Evolutionary conservation across 2,329 filamentous ascomycete genomes (phyloP).

Genomic region (Calonectria hongkongensis): DNA sequence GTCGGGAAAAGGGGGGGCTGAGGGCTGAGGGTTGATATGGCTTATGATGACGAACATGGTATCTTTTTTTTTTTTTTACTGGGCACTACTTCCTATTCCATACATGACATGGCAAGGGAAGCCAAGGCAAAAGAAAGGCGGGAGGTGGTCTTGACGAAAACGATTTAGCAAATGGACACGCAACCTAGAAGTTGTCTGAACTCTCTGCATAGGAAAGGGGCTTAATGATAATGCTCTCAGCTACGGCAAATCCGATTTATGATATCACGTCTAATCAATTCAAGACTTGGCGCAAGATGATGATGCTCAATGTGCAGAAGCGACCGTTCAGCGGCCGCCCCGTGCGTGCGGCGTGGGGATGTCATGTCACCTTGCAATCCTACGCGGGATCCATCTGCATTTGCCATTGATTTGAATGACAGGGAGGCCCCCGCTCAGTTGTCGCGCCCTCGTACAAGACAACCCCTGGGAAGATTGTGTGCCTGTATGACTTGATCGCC

Average conservation of each 20-base stretch:
- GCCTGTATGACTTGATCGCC: no score
- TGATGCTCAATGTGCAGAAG: slow-evolving; percentile 20
- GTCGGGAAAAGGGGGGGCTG: slow-evolving; percentile 21
- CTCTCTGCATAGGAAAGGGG: slow-evolving; percentile 23
- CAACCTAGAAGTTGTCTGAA: neutral
- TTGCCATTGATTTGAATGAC: slow-evolving; percentile 30
- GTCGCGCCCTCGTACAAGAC: neutral
- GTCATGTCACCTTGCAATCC: slow-evolving; percentile 38
- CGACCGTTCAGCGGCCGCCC: slow-evolving; percentile 16
- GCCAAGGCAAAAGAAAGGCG: neutral
- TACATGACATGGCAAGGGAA: slow-evolving; percentile 29
- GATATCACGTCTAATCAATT: slow-evolving; percentile 16
- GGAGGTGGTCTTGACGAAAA: slow-evolving; percentile 24
- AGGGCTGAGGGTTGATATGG: slow-evolving; percentile 22
- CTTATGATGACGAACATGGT: slow-evolving; percentile 23
- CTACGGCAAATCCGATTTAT: slow-evolving; percentile 16
- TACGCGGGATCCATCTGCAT: slow-evolving; percentile 34
- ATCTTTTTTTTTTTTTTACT: slow-evolving; percentile 21
- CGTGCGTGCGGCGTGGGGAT: slow-evolving; percentile 35
- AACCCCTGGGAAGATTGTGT: neutral
- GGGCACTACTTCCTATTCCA: neutral
- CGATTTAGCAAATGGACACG: slow-evolving; percentile 28
- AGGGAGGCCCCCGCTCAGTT: slow-evolving; percentile 1
- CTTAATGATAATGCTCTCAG: slow-evolving; percentile 15
- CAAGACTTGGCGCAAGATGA: neutral